phyloP scores from a whole-genome alignment of 768 basidiomycete species.

The Tulasnella sp. region DNA sequence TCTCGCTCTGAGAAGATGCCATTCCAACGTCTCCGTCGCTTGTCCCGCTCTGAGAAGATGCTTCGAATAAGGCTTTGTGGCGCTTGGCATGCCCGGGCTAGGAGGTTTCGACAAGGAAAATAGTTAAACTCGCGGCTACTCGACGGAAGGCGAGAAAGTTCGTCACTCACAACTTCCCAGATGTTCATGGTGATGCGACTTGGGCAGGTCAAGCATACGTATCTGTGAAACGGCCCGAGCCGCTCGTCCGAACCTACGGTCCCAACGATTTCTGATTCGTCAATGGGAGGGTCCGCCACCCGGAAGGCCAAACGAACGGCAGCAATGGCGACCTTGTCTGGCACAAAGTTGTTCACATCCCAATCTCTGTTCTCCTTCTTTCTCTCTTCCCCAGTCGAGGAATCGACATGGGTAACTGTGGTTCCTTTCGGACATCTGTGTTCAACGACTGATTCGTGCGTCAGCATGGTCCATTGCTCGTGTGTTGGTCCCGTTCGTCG shows the following conservation, averaged over 20 bases:
- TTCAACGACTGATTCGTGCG: background rate
- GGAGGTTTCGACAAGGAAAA: background rate
- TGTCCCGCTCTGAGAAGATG: background rate
- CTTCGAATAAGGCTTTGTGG: background rate
- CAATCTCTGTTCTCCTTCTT: background rate
- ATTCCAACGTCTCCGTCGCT: background rate
- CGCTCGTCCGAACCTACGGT: background rate
- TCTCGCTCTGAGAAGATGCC: no score
- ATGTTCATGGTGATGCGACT: background rate
- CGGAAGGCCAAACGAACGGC: background rate
- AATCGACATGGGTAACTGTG: background rate
- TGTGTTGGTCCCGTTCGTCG: background rate
- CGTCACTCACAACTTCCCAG: background rate
- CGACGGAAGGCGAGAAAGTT: background rate
- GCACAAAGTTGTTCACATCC: slow-evolving; percentile 11
- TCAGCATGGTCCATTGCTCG: background rate
- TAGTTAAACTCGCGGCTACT: background rate
- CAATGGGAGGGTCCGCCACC: background rate
- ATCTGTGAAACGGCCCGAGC: background rate
- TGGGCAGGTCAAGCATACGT: background rate
- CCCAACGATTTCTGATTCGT: background rate
- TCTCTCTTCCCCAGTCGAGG: background rate
- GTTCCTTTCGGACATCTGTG: slow-evolving; percentile 5
- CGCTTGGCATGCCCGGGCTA: slow-evolving; percentile 17
- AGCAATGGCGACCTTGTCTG: background rate